phyloP scores from a whole-genome alignment of 2,329 filamentous ascomycete genomes.

The Colletotrichum sp. region DNA sequence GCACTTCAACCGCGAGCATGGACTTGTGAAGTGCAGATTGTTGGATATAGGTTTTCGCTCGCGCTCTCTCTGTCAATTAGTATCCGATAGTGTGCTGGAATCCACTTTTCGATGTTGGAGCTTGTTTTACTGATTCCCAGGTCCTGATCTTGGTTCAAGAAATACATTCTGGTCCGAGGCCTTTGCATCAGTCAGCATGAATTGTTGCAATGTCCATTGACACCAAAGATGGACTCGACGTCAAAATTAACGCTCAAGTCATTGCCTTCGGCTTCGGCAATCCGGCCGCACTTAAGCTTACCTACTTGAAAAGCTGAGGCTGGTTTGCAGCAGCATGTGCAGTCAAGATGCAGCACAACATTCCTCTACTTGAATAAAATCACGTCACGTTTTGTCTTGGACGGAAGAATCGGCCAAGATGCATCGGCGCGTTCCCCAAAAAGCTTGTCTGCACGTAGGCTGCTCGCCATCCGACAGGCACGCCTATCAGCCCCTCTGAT shows the following conservation, averaged over 20 bases:
- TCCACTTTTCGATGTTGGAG: not conserved
- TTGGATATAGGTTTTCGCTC: not conserved
- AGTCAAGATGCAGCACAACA: not conserved
- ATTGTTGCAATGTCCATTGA: too few relatives aligned
- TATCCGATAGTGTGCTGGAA: not conserved
- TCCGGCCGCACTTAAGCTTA: not conserved
- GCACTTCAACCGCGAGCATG: not conserved
- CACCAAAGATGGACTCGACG: not conserved
- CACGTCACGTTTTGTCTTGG: not conserved
- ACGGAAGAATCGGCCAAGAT: not conserved
- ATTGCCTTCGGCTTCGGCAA: not conserved
- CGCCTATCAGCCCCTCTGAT: slow-evolving; percentile 8
- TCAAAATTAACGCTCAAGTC: not conserved
- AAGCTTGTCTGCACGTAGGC: not conserved
- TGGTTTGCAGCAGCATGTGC: not conserved
- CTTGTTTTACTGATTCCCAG: not conserved
- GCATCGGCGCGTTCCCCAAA: not conserved
- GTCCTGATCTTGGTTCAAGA: not conserved
- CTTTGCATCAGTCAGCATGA: not conserved
- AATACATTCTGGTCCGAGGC: not conserved
- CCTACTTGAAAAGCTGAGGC: not conserved
- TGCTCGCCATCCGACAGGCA: not conserved
- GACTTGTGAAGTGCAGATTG: not conserved
- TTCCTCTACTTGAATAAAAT: not conserved
- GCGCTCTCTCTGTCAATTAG: not conserved